Percentiles rank a stretch among this genome's conserved stretches.
Evolutionary conservation across 2,329 filamentous ascomycete genomes (phyloP).

Genomic region (Fusarium sp.): DNA sequence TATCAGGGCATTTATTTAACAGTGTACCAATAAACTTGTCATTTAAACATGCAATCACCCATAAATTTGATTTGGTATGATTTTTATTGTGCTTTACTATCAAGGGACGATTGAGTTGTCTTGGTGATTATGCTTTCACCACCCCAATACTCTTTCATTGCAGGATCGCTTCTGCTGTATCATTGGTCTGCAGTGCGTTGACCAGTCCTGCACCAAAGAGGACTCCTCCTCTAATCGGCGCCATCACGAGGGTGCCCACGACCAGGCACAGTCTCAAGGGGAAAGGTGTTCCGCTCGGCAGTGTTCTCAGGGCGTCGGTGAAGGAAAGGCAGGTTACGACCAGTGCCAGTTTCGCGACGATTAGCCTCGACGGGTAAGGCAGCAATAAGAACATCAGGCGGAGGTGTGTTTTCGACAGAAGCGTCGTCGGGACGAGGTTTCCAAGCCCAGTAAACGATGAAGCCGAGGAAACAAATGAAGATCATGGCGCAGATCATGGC

Average conservation of each 20-base stretch:
- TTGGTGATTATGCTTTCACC: neutral
- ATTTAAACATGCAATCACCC: neutral
- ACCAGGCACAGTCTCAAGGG: neutral
- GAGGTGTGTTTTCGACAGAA: neutral
- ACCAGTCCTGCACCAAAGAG: neutral
- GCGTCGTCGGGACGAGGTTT: neutral
- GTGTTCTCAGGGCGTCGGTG: neutral
- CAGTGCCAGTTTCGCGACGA: neutral
- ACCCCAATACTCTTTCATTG: neutral
- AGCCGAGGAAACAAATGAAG: neutral
- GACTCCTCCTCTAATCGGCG: neutral
- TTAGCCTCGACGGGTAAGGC: neutral
- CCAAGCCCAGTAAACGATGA: conserved; percentile 1
- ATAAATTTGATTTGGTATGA: neutral
- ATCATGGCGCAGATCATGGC: neutral
- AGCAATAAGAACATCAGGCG: too few species aligned
- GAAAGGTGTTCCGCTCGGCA: neutral
- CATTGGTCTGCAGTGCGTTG: neutral
- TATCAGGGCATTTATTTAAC: conserved; percentile 15
- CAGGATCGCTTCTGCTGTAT: neutral
- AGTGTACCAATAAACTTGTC: conserved; percentile 23
- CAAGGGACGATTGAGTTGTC: neutral
- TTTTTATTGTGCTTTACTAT: neutral
- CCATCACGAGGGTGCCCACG: neutral
- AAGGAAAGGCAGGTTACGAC: neutral